phyloP scores from a whole-genome alignment of 805 yeast species.

The Schwanniomyces occidentalis region DNA sequence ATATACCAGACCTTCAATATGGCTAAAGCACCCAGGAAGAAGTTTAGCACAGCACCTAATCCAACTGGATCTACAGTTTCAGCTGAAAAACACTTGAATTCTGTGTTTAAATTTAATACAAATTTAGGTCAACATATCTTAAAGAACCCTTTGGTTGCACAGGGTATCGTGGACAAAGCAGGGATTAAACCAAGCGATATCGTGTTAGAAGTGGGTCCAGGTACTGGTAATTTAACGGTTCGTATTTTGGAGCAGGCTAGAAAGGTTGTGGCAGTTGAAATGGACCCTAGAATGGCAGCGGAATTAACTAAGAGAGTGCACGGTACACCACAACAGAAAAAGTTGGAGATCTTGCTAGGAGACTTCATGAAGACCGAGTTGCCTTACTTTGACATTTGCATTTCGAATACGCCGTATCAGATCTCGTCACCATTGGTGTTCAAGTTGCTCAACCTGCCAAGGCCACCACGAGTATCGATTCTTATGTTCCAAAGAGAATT shows the following conservation, averaged over 20 bases:
- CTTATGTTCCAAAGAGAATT: conserved; percentile 98
- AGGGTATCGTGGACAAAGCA: conserved; percentile 97
- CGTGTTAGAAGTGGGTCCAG: conserved; percentile 97
- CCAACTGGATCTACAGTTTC: conserved; percentile 60
- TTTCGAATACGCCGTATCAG: conserved; percentile 96
- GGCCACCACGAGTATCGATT: conserved; percentile 92
- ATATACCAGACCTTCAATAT: too few relatives aligned
- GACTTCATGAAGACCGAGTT: conserved; percentile 95
- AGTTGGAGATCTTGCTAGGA: conserved; percentile 87
- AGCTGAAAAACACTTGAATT: conserved; percentile 68
- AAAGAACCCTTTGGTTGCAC: conserved; percentile 95
- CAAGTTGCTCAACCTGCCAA: conserved; percentile 84
- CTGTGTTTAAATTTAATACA: conserved; percentile 95
- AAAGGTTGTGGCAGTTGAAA: conserved; percentile 94
- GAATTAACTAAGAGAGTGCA: conserved; percentile 96
- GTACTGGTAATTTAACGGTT: conserved; percentile 97
- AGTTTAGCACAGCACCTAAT: conserved; percentile 47
- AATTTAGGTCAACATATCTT: conserved; percentile 96
- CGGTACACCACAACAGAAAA: conserved; percentile 92
- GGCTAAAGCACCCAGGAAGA: conserved; percentile 69
- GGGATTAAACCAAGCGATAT: conserved; percentile 87
- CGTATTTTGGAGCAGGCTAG: conserved; percentile 88
- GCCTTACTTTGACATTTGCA: conserved; percentile 94
- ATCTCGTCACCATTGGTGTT: conserved; percentile 96
- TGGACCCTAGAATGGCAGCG: conserved; percentile 99